phyloP scores from a whole-genome alignment of 106 monocot species.

The Phalaenopsis equestris region DNA sequence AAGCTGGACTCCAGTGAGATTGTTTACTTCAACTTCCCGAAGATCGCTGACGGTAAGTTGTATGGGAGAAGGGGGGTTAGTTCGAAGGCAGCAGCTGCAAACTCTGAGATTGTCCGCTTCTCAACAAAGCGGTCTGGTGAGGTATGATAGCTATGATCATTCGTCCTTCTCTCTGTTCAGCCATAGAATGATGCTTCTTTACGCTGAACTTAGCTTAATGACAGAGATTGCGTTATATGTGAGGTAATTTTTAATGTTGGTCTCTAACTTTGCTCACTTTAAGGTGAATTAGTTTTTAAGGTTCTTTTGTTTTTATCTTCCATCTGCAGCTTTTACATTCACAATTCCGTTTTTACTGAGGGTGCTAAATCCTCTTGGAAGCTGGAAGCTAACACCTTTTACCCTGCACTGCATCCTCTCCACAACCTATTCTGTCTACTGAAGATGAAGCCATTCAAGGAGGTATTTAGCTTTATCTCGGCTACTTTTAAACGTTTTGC shows the following conservation, averaged over 20 bases:
- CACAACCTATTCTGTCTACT: slow-evolving; percentile 48
- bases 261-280: background rate
- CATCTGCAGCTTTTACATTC: slow-evolving; percentile 68
- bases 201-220: slow-evolving; percentile 47
- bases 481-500: background rate
- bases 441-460: slow-evolving; percentile 47
- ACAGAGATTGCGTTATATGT: slow-evolving; percentile 57
- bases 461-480: slow-evolving; percentile 24
- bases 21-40: slow-evolving; percentile 68
- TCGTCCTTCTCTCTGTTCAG: background rate
- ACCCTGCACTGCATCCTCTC: slow-evolving; percentile 50
- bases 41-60: slow-evolving; percentile 7
- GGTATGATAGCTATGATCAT: slow-evolving; percentile 23
- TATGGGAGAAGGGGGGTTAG: slow-evolving; percentile 30
- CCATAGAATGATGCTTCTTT: background rate
- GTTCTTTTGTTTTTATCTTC: background rate
- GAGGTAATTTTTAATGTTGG: slow-evolving; percentile 29
- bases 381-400: slow-evolving; percentile 21
- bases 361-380: slow-evolving; percentile 47
- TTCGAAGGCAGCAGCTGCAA: slow-evolving; percentile 33
- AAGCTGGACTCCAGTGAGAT: slow-evolving; percentile 46
- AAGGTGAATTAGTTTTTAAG: no score
- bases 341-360: slow-evolving; percentile 55
- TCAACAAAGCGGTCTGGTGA: slow-evolving; percentile 72
- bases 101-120: slow-evolving; percentile 71